phyloP scores from a whole-genome alignment of 2,329 filamentous ascomycete genomes.

The Aspergillus sp. region DNA sequence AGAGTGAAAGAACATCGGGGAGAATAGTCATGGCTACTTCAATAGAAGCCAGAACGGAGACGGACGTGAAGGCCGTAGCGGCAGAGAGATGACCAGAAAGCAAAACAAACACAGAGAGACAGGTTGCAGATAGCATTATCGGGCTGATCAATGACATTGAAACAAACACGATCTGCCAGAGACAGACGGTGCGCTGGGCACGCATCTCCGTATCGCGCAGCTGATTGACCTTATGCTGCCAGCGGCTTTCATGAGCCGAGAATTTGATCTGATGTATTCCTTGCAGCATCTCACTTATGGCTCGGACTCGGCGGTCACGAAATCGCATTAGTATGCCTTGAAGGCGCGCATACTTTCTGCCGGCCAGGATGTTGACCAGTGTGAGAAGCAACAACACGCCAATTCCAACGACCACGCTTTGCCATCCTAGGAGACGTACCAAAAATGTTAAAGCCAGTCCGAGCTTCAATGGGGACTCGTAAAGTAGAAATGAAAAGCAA shows the following conservation, averaged over 20 bases:
- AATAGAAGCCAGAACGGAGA: constrained; percentile 68
- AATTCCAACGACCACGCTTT: constrained; percentile 64
- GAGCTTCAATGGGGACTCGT: constrained; percentile 62
- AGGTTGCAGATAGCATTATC: constrained; percentile 68
- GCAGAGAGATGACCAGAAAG: constrained; percentile 62
- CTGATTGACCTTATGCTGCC: constrained; percentile 66
- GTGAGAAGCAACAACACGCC: constrained; percentile 61
- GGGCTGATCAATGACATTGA: constrained; percentile 70
- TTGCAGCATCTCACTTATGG: constrained; percentile 71
- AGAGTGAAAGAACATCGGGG: constrained; percentile 68
- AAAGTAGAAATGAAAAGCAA: constrained; percentile 63
- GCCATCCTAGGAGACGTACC: constrained; percentile 67
- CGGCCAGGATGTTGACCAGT: constrained; percentile 66
- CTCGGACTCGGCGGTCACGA: constrained; percentile 69
- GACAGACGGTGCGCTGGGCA: constrained; percentile 64
- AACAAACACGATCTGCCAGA: constrained; percentile 60
- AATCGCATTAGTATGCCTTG: constrained; percentile 70
- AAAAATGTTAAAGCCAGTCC: constrained; percentile 66
- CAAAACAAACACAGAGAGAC: constrained; percentile 64
- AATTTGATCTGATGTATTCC: constrained; percentile 83
- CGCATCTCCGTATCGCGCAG: constrained; percentile 67
- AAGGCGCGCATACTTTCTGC: constrained; percentile 62
- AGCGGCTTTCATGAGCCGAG: constrained; percentile 69
- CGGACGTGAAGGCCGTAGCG: constrained; percentile 73
- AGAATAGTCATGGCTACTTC: constrained; percentile 67